Evolutionary conservation across 2,329 filamentous ascomycete species (phyloP), one percentile per base, ranked within the genome.

Genomic region (Diaporthe sp.): DNA sequence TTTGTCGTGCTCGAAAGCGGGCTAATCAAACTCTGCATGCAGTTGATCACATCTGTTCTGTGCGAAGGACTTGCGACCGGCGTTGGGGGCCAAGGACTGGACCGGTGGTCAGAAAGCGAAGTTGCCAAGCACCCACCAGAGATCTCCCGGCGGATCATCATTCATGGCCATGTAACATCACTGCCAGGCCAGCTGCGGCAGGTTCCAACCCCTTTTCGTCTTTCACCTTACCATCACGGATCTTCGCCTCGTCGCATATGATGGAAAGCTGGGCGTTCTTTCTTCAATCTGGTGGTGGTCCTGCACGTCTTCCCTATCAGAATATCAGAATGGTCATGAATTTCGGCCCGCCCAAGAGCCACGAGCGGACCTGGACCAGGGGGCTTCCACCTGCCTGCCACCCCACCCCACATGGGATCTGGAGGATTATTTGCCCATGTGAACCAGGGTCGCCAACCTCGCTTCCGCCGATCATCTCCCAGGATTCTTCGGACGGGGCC

Each of bases 391-490:
- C 44, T 74, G 65, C 49, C 44, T 39, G 47, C 65, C 65, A 70
- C 65, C 65, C 49, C 65, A 70, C 65, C 65, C 49, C 65, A 70
- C 65, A 55, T 42, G 65, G 49, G 65, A 70, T 70, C 49, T 55
- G 34, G 65, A 70, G 65, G 44, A 53, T 39, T 70, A 55, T 70
- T 70, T 70, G 65, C 65, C 65, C 65, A 55, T 55, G 34, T 70
- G 65, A 55, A 55, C 49, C 34, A 70, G 65, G 65, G 49, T 70
- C 25, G 68, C 51, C 72, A 72, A 72, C 68, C 74, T 75, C 67
- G 72, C 72, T 68, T 58, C 53, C 44, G 75, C 58, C 42, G 72
- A 76, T 76, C 75, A 61, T 17, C 58, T 39, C 34, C 68, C 47
- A 37, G 71, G 58, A 55, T 65, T 57, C 39, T 44, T 47, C 47